phyloP scores from a whole-genome alignment of 2,329 filamentous ascomycete species.

The Fusarium sp. region DNA sequence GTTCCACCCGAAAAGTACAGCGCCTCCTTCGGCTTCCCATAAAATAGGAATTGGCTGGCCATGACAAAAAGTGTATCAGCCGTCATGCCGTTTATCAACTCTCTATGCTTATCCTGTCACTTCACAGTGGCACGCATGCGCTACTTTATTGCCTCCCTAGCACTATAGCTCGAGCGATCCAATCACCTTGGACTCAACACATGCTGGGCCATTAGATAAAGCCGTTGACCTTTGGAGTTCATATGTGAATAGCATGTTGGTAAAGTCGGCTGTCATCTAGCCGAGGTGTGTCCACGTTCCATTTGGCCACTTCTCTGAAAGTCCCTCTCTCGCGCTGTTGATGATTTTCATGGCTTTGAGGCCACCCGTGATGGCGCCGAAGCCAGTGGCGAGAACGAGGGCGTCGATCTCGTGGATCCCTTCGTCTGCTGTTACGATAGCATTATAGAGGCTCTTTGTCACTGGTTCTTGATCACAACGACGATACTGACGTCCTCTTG shows the following conservation, averaged over 20 bases:
- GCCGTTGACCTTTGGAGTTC: neutral
- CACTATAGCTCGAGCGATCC: neutral
- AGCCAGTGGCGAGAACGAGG: slow-evolving; percentile 15
- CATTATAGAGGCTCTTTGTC: neutral
- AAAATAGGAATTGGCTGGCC: too few species aligned
- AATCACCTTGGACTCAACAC: neutral
- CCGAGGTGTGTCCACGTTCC: neutral
- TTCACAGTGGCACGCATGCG: neutral
- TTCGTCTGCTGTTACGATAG: neutral
- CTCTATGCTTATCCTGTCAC: neutral
- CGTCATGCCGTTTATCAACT: neutral
- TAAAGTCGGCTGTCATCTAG: neutral
- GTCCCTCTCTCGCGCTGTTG: neutral
- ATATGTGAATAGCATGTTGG: neutral
- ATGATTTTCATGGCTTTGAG: slow-evolving; percentile 1
- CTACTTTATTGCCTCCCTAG: rapidly evolving
- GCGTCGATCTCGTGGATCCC: neutral
- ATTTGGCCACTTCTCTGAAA: neutral
- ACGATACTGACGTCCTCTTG: slow-evolving; percentile 12
- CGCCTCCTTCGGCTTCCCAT: too few species aligned
- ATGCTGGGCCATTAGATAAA: neutral
- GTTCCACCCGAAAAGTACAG: too few species aligned
- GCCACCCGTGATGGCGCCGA: slow-evolving; percentile 3
- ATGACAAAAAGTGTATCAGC: neutral
- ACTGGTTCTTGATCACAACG: neutral